Percentiles rank a stretch among this genome's conserved stretches.
These are phyloP conservation scores for Pythium myriotylum DNA, from an alignment of 352 stramenopile genomes.

Conservation along the genomic window DNA sequence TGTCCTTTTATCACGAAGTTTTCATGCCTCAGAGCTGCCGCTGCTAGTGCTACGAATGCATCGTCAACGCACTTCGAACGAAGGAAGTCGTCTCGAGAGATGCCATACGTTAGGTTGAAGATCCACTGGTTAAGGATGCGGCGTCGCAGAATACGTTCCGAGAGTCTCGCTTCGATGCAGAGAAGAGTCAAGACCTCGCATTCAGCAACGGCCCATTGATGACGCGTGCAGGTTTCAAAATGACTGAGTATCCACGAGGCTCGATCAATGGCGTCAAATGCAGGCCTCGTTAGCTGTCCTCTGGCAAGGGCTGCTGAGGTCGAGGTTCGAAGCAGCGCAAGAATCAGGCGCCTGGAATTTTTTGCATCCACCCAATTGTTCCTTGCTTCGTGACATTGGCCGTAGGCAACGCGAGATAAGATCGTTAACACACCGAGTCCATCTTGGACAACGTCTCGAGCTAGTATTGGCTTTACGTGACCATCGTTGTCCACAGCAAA, in stretches of 20 bases:
- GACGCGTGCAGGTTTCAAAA: neutral
- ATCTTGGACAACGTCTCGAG: too few relatives aligned
- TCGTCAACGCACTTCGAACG: neutral
- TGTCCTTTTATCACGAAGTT: neutral
- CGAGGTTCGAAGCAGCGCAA: neutral
- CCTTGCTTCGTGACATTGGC: too few relatives aligned
- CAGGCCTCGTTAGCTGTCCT: neutral
- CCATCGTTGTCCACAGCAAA: too few relatives aligned
- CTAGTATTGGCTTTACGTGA: too few relatives aligned
- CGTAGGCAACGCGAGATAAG: too few relatives aligned
- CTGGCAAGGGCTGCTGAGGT: neutral
- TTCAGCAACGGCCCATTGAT: neutral
- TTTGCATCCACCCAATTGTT: too few relatives aligned
- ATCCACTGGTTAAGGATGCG: constrained; percentile 8
- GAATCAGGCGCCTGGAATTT: too few relatives aligned
- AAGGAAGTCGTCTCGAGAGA: too few relatives aligned
- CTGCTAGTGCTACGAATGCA: neutral
- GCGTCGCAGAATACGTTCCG: neutral
- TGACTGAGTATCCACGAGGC: neutral
- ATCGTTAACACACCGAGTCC: too few relatives aligned
- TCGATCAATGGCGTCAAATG: neutral
- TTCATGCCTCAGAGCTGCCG: neutral
- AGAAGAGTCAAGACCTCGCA: neutral
- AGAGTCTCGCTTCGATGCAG: neutral
- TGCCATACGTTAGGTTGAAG: neutral